phyloP scores from a whole-genome alignment of 169 alveolate genomes.

The Plasmodium reichenowi region DNA sequence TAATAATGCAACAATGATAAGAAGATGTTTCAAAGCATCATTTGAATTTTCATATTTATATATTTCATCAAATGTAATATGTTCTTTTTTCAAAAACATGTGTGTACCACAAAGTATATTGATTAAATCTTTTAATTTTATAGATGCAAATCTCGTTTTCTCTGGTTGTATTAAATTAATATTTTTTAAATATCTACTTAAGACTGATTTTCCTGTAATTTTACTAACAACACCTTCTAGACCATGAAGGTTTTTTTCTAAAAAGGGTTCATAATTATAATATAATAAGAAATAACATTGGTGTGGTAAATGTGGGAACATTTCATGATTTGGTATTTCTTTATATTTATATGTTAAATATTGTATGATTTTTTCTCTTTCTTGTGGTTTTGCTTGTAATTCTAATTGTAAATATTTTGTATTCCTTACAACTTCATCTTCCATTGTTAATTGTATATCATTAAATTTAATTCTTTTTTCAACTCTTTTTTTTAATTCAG shows the following conservation, averaged over 20 bases:
- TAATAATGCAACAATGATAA: slow-evolving; percentile 34
- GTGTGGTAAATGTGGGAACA: slow-evolving; percentile 42
- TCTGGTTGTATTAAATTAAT: slow-evolving; percentile 6
- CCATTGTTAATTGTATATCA: slow-evolving; percentile 19
- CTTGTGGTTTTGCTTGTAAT: slow-evolving; percentile 34
- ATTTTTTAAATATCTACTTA: slow-evolving; percentile 8
- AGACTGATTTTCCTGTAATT: slow-evolving; percentile 1
- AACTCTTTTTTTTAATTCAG: background rate
- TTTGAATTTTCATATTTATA: slow-evolving; percentile 11
- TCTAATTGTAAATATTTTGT: slow-evolving; percentile 42
- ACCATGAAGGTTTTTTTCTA: slow-evolving; percentile 31
- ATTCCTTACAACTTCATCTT: slow-evolving; percentile 39
- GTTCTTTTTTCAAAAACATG: slow-evolving; percentile 63
- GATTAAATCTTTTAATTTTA: slow-evolving; percentile 34
- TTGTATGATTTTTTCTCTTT: slow-evolving; percentile 20
- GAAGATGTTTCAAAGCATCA: slow-evolving; percentile 30
- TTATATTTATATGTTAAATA: slow-evolving; percentile 17
- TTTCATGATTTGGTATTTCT: slow-evolving; percentile 25
- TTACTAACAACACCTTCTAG: slow-evolving; percentile 32
- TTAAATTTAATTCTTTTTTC: background rate
- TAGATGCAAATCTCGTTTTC: slow-evolving; percentile 28
- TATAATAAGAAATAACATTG: slow-evolving; percentile 51
- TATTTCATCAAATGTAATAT: slow-evolving; percentile 37
- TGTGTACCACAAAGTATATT: slow-evolving; percentile 59
- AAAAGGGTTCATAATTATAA: slow-evolving; percentile 43